Evolutionary conservation across 352 stramenopile genomes (phyloP).

Genomic region (Phytophthora quininea): DNA sequence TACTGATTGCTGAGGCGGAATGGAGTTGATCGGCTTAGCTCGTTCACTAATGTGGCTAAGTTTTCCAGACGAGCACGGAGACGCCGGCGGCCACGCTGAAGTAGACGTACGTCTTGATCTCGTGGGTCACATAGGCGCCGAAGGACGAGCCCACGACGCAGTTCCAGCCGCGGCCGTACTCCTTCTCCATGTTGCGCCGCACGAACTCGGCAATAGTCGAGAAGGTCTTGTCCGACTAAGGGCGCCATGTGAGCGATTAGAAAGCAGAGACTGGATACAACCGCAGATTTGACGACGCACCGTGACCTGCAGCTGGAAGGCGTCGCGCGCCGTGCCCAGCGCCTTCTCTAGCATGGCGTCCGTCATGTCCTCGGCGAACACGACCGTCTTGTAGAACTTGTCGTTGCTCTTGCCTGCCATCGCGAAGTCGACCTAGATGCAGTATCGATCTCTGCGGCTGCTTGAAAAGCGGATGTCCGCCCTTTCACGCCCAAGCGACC

Average conservation of each 20-base stretch:
- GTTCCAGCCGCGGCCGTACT: slow-evolving; percentile 93
- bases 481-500: not conserved
- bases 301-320: slow-evolving; percentile 91
- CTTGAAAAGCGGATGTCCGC: not conserved
- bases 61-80: slow-evolving; percentile 92
- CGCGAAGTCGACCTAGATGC: not conserved
- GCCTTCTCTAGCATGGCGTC: slow-evolving; percentile 94
- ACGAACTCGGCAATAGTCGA: slow-evolving; percentile 93
- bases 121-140: slow-evolving; percentile 94
- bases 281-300: slow-evolving; percentile 17
- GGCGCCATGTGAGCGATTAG: not conserved
- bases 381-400: slow-evolving; percentile 92
- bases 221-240: slow-evolving; percentile 91
- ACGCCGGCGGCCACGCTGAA: slow-evolving; percentile 92
- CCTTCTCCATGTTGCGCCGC: slow-evolving; percentile 92
- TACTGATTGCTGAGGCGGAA: not conserved
- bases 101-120: slow-evolving; percentile 97
- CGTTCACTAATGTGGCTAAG: slow-evolving; percentile 30
- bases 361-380: slow-evolving; percentile 95
- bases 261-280: not conserved
- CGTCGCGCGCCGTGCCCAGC: slow-evolving; percentile 87
- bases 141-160: slow-evolving; percentile 92
- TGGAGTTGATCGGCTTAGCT: too few relatives aligned
- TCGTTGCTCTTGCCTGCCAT: slow-evolving; percentile 77
- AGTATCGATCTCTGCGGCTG: too few relatives aligned